A percentile compares a stretch with the other conserved stretches of the same genome.
Conservation (phyloP, 2,329 filamentous ascomycete species). For the Microcera coccophila region DNA sequence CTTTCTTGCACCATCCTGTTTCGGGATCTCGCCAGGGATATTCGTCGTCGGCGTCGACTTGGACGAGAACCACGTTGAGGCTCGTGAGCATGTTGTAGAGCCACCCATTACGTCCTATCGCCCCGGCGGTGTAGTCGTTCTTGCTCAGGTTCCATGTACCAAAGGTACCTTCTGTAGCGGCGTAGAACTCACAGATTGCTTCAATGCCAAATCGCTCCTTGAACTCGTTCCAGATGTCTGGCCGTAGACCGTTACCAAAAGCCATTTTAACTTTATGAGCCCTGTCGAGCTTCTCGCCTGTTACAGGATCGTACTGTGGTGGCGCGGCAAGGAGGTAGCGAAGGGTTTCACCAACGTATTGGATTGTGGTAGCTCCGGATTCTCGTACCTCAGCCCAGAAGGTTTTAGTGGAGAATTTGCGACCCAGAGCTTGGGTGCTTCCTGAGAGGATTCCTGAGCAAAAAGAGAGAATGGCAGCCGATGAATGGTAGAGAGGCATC, state of each 20-base stretch:
- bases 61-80: constrained; percentile 54
- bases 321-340: constrained; percentile 73
- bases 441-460: constrained; percentile 56
- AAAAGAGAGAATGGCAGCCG: constrained; percentile 68
- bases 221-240: constrained; percentile 81
- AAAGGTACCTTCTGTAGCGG: constrained; percentile 67
- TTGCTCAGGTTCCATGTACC: constrained; percentile 69
- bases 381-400: constrained; percentile 77
- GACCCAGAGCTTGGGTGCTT: constrained; percentile 66
- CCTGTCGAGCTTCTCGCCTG: constrained; percentile 65
- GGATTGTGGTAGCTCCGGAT: constrained; percentile 68
- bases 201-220: constrained; percentile 75
- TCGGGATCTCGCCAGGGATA: constrained; percentile 61
- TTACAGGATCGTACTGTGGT: constrained; percentile 56
- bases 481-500: constrained; percentile 88
- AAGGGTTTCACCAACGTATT: constrained; percentile 86
- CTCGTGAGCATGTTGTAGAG: constrained; percentile 56
- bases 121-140: constrained; percentile 71
- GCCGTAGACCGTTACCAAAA: constrained; percentile 80
- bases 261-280: constrained; percentile 70
- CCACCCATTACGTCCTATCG: constrained; percentile 69
- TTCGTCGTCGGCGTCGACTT: constrained; percentile 69
- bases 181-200: constrained; percentile 76
- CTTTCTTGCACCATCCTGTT: constrained; percentile 64
- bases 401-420: constrained; percentile 70